phyloP scores from a whole-genome alignment of 805 yeast genomes.

The Saccharomycopsis synnaedendra region DNA sequence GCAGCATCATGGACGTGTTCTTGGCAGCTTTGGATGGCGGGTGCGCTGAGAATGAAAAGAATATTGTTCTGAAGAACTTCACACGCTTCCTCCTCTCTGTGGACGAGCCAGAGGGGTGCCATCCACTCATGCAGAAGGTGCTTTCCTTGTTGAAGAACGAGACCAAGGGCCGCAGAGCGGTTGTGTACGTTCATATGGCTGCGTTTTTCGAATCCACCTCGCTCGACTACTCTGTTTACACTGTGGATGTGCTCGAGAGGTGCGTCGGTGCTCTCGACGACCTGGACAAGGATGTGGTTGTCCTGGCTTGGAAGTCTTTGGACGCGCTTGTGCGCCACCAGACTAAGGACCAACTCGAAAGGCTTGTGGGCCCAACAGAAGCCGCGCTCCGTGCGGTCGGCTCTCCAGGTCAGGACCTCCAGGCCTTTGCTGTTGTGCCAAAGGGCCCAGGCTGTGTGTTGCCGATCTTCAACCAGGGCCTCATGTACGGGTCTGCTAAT shows the following conservation, averaged over 20 bases:
- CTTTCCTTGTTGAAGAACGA: slow-evolving; percentile 70
- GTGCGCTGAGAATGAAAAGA: slow-evolving; percentile 16
- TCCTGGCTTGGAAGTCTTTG: slow-evolving; percentile 54
- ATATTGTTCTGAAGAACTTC: slow-evolving; percentile 42
- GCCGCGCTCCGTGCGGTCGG: slow-evolving; percentile 47
- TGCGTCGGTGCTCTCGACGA: slow-evolving; percentile 69
- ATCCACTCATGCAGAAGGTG: slow-evolving; percentile 74
- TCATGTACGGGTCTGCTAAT: slow-evolving; percentile 82
- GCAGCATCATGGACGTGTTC: slow-evolving; percentile 63
- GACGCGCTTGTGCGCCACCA: slow-evolving; percentile 56
- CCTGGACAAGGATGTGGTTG: slow-evolving; percentile 46
- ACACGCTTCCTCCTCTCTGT: slow-evolving; percentile 65
- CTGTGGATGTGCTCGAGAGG: slow-evolving; percentile 62
- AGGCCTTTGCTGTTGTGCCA: slow-evolving; percentile 59
- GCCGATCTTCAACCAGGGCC: slow-evolving; percentile 89
- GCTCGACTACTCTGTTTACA: slow-evolving; percentile 62
- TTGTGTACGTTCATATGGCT: slow-evolving; percentile 47
- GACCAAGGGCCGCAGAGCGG: slow-evolving; percentile 33
- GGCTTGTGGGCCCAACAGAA: slow-evolving; percentile 68
- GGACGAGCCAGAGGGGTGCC: slow-evolving; percentile 67
- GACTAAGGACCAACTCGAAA: slow-evolving; percentile 67
- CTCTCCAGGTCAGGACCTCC: slow-evolving; percentile 48
- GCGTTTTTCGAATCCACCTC: slow-evolving; percentile 54
- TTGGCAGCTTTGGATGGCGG: slow-evolving; percentile 42
- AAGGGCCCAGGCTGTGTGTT: slow-evolving; percentile 80